These are phyloP conservation scores for Mycena floridula DNA, from an alignment of 768 basidiomycete species.

Conservation along the genomic window DNA sequence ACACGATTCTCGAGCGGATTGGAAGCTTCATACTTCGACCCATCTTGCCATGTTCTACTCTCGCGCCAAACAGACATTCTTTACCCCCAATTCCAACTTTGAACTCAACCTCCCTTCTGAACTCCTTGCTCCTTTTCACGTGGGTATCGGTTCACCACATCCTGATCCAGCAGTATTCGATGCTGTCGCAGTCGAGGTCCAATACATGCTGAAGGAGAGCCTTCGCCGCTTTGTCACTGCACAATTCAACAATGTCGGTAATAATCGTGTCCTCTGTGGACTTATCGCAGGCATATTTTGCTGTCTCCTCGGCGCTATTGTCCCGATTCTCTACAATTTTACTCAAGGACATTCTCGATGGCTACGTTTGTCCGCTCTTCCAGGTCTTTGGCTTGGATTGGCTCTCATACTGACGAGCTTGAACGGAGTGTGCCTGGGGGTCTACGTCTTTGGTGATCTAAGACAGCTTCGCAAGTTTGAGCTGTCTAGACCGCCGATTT, in stretches of 20 bases:
- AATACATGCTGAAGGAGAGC: constrained; percentile 54
- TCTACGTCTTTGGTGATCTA: constrained; percentile 76
- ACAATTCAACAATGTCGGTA: constrained; percentile 69
- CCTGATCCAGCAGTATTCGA: constrained; percentile 63
- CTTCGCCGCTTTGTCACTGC: constrained; percentile 63
- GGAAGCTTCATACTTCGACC: constrained; percentile 40
- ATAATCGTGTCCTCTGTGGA: constrained; percentile 62
- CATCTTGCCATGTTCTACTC: constrained; percentile 69
- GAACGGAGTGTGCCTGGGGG: constrained; percentile 71
- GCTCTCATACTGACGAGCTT: constrained; percentile 55
- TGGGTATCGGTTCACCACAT: constrained; percentile 35
- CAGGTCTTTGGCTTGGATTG: constrained; percentile 67
- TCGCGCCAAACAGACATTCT: constrained; percentile 77
- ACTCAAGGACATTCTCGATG: constrained; percentile 42
- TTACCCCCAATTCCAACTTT: constrained; percentile 64
- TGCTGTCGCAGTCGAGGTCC: constrained; percentile 52
- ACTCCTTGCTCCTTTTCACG: constrained; percentile 55
- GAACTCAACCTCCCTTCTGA: constrained; percentile 68
- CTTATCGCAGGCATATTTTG: constrained; percentile 55
- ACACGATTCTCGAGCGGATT: constrained; percentile 25
- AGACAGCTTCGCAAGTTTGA: constrained; percentile 76
- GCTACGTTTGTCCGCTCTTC: constrained; percentile 53
- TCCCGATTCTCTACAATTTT: constrained; percentile 45
- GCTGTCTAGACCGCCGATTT: constrained; percentile 62
- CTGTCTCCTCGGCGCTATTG: constrained; percentile 38